These are phyloP conservation scores for Alternaria tenuissima DNA, from an alignment of 2,329 filamentous ascomycete species.

Conservation along the genomic window DNA sequence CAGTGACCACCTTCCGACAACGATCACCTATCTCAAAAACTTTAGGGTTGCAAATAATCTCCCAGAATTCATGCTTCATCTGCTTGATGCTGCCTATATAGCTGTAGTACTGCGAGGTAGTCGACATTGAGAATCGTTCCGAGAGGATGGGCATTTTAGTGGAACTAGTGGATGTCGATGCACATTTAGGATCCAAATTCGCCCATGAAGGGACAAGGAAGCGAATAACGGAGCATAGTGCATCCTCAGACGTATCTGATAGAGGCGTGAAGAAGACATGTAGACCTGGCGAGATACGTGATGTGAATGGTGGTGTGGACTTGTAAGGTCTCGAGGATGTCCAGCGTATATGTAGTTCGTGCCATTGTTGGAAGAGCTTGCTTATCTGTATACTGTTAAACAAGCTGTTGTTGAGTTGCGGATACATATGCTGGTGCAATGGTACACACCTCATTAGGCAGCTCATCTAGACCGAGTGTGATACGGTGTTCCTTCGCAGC, in stretches of 20 bases:
- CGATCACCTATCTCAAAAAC: no score
- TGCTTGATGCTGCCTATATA: no score
- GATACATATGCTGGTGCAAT: no score
- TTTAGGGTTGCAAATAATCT: no score
- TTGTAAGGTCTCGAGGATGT: constrained; percentile 66
- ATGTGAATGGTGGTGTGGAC: constrained; percentile 73
- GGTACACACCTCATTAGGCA: constrained; percentile 68
- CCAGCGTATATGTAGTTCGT: constrained; percentile 84
- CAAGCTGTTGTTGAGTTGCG: no score
- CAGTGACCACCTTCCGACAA: no score
- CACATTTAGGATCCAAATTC: no score
- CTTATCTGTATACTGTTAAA: no score
- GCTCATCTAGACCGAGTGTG: constrained; percentile 76
- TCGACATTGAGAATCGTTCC: constrained; percentile 68
- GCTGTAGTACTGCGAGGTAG: constrained; percentile 75
- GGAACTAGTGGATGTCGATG: constrained; percentile 65
- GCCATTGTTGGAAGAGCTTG: constrained; percentile 66
- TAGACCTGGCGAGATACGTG: constrained; percentile 79
- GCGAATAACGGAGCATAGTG: constrained; percentile 56
- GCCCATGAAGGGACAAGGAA: no score
- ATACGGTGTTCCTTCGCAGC: constrained; percentile 68
- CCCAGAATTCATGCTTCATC: no score
- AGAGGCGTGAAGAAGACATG: constrained; percentile 79
- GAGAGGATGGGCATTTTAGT: constrained; percentile 65
- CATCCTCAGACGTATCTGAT: constrained; percentile 38